Conservation (phyloP, 345 rosid genomes). For the Combretum micranthum region DNA sequence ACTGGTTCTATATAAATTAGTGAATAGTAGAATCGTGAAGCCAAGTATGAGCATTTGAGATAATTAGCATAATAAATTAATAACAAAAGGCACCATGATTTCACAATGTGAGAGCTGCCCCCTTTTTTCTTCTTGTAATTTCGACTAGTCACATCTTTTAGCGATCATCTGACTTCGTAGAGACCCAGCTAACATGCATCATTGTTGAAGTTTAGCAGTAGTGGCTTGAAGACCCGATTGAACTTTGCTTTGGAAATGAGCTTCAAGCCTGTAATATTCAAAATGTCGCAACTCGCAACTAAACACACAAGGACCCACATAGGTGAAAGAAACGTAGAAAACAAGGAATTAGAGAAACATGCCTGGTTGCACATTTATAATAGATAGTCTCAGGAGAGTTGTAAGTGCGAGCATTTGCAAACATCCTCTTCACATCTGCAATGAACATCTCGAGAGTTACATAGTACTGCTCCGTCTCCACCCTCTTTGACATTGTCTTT, state of each 20-base stretch:
- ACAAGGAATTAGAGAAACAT: not conserved
- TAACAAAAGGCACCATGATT: too few relatives aligned
- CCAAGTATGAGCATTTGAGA: too few relatives aligned
- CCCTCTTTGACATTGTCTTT: conserved; percentile 85
- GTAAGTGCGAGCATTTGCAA: conserved; percentile 78
- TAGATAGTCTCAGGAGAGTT: conserved; percentile 93
- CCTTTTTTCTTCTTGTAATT: too few relatives aligned
- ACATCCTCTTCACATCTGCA: conserved; percentile 94
- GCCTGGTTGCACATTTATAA: conserved; percentile 84
- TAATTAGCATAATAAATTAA: too few relatives aligned
- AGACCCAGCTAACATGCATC: not conserved
- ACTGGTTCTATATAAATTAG: too few relatives aligned
- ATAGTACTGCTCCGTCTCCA: conserved; percentile 91
- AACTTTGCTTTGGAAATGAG: conserved; percentile 77
- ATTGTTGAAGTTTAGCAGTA: conserved; percentile 49
- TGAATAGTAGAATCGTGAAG: too few relatives aligned
- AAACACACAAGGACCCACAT: not conserved
- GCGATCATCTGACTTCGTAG: too few relatives aligned
- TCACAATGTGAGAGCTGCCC: too few relatives aligned
- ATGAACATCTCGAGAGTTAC: conserved; percentile 94
- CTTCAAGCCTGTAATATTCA: conserved; percentile 57
- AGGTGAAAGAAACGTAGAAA: not conserved
- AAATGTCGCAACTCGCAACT: too few relatives aligned
- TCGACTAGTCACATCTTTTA: too few relatives aligned
- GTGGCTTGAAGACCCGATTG: conserved; percentile 71